phyloP scores from a whole-genome alignment of 2,329 filamentous ascomycete species.

The Xylariaceae sp. region DNA sequence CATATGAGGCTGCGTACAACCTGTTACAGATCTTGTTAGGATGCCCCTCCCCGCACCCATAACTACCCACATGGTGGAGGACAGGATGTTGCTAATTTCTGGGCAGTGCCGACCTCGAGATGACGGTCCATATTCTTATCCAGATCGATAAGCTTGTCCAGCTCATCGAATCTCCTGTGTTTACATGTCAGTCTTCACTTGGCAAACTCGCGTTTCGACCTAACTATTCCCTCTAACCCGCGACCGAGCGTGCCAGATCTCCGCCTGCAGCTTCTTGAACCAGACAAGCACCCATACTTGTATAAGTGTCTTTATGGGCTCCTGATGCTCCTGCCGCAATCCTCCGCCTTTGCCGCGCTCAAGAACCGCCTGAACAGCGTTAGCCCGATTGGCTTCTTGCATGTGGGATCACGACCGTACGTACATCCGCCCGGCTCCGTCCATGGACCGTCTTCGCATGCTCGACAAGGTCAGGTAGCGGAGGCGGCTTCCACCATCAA shows the following conservation, averaged over 20 bases:
- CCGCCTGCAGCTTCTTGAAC: slow-evolving; percentile 88
- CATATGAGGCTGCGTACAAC: slow-evolving; percentile 96
- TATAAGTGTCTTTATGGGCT: slow-evolving; percentile 98
- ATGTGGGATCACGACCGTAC: slow-evolving; percentile 74
- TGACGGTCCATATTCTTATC: slow-evolving; percentile 98
- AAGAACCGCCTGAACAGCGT: slow-evolving; percentile 97
- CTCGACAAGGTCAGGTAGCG: slow-evolving; percentile 31
- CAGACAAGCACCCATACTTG: slow-evolving; percentile 87
- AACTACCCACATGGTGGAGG: background rate
- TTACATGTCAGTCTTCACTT: slow-evolving; percentile 68
- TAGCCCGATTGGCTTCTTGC: slow-evolving; percentile 91
- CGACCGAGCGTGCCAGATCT: slow-evolving; percentile 58
- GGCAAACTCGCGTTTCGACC: background rate
- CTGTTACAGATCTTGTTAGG: slow-evolving; percentile 87
- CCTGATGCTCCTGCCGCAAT: slow-evolving; percentile 96
- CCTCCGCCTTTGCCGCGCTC: slow-evolving; percentile 89
- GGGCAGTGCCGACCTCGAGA: slow-evolving; percentile 85
- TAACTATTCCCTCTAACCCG: slow-evolving; percentile 1
- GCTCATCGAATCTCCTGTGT: slow-evolving; percentile 92
- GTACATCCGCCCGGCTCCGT: slow-evolving; percentile 33
- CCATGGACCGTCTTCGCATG: slow-evolving; percentile 26
- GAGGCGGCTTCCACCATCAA: slow-evolving; percentile 29
- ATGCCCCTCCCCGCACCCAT: background rate
- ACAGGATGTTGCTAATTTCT: slow-evolving; percentile 14
- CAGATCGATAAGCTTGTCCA: slow-evolving; percentile 99